Conservation (phyloP, 306 rosid genomes). For the Ceratonia siliqua region DNA sequence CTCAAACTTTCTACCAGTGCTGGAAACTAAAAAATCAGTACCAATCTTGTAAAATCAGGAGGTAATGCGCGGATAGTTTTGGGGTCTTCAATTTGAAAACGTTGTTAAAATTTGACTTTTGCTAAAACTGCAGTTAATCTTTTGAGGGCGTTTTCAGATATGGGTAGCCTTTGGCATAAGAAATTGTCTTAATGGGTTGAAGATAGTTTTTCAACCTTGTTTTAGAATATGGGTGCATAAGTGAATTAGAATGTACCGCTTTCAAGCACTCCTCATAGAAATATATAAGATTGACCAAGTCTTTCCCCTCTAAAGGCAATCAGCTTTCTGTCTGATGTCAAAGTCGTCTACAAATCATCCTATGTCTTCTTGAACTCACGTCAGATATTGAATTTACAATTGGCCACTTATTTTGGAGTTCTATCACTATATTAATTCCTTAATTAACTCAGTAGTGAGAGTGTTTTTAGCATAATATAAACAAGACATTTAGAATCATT, state of each 20-base stretch:
- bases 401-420: neutral
- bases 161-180: neutral
- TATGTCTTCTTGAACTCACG: constrained; percentile 3
- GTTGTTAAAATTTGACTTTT: neutral
- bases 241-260: no score
- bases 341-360: constrained; percentile 9
- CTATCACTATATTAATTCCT: constrained; percentile 33
- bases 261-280: constrained; percentile 39
- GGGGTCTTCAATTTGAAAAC: neutral
- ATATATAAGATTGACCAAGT: constrained; percentile 23
- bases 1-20: constrained; percentile 4
- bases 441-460: neutral
- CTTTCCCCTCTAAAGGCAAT: constrained; percentile 38
- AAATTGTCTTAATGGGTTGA: constrained; percentile 4
- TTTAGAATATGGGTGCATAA: constrained; percentile 22
- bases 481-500: neutral
- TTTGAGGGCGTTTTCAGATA: neutral
- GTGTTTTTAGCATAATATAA: neutral
- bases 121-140: constrained; percentile 13
- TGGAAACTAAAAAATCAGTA: neutral
- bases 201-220: neutral
- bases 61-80: neutral
- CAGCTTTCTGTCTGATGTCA: constrained; percentile 44
- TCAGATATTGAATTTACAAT: constrained; percentile 18
- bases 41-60: neutral